A percentile compares a stretch with the other conserved stretches of the same genome.
Evolutionary conservation across 2,329 filamentous ascomycete species (phyloP).

Genomic region (Scortechinia acanthostroma): DNA sequence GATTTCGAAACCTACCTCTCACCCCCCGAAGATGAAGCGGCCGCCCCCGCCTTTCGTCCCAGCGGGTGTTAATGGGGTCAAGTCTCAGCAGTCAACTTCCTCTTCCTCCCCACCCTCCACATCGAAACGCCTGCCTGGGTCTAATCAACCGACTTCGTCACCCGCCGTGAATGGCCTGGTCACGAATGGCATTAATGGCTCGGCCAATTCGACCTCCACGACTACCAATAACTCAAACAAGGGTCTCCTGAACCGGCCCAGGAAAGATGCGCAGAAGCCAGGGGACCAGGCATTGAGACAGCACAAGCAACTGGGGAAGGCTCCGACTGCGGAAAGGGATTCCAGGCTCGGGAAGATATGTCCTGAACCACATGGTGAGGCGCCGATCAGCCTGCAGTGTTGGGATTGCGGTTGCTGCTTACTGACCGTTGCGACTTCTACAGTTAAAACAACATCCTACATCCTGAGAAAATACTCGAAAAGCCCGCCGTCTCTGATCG

Average conservation of each 20-base stretch:
- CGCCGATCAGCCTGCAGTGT: conserved; percentile 3
- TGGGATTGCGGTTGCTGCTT: conserved; percentile 10
- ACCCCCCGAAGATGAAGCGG: conserved; percentile 58
- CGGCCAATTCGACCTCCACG: background rate
- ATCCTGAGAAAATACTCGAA: conserved; percentile 76
- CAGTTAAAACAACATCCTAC: conserved; percentile 69
- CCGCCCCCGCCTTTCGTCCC: conserved; percentile 59
- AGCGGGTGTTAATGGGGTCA: conserved; percentile 46
- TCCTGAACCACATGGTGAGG: conserved; percentile 1
- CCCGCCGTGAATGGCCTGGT: background rate
- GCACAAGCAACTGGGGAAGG: background rate
- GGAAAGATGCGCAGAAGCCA: background rate
- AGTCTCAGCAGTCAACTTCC: conserved; percentile 50
- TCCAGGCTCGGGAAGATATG: background rate
- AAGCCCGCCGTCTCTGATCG: conserved; percentile 71
- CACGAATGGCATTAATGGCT: background rate
- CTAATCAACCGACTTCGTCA: background rate
- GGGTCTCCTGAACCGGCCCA: background rate
- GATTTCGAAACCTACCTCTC: conserved; percentile 23
- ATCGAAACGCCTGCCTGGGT: conserved; percentile 4
- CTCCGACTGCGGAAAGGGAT: background rate
- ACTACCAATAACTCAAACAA: background rate
- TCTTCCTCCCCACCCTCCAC: conserved; percentile 23
- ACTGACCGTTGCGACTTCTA: conserved; percentile 30
- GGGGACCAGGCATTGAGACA: background rate